A percentile compares a stretch with the other conserved stretches of the same genome.
phyloP scores from a whole-genome alignment of 2,329 filamentous ascomycete genomes.

The Pseudocercospora fijiensis region DNA sequence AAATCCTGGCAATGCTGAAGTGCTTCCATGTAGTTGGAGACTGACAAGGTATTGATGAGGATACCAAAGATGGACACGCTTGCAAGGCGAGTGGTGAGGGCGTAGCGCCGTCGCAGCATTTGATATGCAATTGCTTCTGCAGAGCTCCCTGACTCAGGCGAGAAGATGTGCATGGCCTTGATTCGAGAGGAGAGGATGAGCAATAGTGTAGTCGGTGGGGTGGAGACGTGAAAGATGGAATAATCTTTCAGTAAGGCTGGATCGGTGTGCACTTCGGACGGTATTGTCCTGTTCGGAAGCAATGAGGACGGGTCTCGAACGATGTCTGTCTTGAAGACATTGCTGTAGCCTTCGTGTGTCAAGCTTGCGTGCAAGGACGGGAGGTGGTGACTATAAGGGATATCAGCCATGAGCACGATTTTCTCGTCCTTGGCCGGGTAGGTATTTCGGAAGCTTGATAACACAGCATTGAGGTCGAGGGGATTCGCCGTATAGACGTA shows the following conservation, averaged over 20 bases:
- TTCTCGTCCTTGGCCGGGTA: slow-evolving; percentile 65
- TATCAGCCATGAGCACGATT: slow-evolving; percentile 81
- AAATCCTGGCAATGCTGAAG: slow-evolving; percentile 69
- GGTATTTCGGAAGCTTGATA: slow-evolving; percentile 63
- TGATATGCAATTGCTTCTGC: slow-evolving; percentile 54
- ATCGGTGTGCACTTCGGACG: slow-evolving; percentile 48
- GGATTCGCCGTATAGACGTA: slow-evolving; percentile 81
- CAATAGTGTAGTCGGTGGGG: slow-evolving; percentile 77
- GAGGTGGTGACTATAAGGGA: slow-evolving; percentile 80
- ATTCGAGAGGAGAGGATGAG: slow-evolving; percentile 84
- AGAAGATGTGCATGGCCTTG: slow-evolving; percentile 73
- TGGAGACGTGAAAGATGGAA: slow-evolving; percentile 80
- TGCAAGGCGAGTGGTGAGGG: slow-evolving; percentile 74
- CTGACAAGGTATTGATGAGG: slow-evolving; percentile 89
- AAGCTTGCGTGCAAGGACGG: slow-evolving; percentile 57
- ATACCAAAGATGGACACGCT: slow-evolving; percentile 87
- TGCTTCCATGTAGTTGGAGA: slow-evolving; percentile 83
- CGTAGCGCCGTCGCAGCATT: slow-evolving; percentile 80
- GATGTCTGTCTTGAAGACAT: slow-evolving; percentile 68
- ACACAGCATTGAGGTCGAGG: slow-evolving; percentile 61
- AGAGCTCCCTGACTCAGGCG: slow-evolving; percentile 50
- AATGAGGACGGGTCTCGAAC: slow-evolving; percentile 74
- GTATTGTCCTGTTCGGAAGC: slow-evolving; percentile 80
- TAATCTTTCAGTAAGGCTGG: slow-evolving; percentile 60
- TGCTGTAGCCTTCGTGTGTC: slow-evolving; percentile 62